Evolutionary conservation across 768 basidiomycete species (phyloP), one percentile per base, ranked within the genome.

Genomic region (Phaeotremella skinneri): DNA sequence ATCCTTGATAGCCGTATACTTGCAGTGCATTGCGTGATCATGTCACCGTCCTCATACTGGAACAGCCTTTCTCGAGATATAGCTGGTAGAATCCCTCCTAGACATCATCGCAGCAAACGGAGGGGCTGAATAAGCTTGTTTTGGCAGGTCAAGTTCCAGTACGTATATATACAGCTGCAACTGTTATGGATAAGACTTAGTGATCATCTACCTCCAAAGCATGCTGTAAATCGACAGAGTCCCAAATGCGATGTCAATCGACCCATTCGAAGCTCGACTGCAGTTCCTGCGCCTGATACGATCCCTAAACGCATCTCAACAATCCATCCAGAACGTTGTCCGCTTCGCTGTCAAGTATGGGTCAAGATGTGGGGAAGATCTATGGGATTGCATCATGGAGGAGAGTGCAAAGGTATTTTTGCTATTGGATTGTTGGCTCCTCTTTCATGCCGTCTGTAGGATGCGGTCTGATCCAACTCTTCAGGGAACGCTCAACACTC

Each of bases 321-420:
- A 85, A 69, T 91, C 89, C 13, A 92, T 93, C 53, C 88, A 90
- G 76, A 89, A 87, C 75, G 87, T 89, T 32, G 91, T 93, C 30
- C 81, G 82, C 7, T 93, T 85, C 68, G 89, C 90, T 0, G 81
- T 92, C 55, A 91, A 91, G 74, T 86, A 88, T 70, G 91, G 87
- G 54, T 81, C 86, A 4, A 83, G 83, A 56, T 92, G 90, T 56
- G 91, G 89, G 4, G 91, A 94, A 68, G 91, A 96, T 75, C 76
- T 94, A 11, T 94, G 91, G 92, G 91, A 93, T 66, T 93, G 91
- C 67, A 83, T 94, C 37, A 78, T 91, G 25, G 91, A 94, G 72
- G 90, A 93, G 78, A 90, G 87, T 63, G 85, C 88, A 74, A 93
- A 91, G 82, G 91, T 87, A 41, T 59, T 47, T 23, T 14, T 47